Percentiles rank a stretch among this genome's conserved stretches.
phyloP scores from a whole-genome alignment of 1,284 basidiomycete genomes.

The Waitea zeae region DNA sequence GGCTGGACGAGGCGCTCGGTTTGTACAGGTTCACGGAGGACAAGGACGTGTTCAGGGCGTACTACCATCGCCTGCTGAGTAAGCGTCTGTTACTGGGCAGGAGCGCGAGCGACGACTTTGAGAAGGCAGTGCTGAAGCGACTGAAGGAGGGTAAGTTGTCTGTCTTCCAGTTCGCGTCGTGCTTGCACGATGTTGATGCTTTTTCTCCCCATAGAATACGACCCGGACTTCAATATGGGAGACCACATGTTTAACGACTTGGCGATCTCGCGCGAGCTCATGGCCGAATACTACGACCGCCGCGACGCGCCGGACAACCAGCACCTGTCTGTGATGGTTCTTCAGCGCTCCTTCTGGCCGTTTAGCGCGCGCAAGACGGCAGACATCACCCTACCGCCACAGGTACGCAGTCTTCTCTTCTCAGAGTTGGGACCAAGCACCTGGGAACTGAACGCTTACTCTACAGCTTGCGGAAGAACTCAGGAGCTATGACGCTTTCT shows the following conservation, averaged over 20 bases:
- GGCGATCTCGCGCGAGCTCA: constrained; percentile 50
- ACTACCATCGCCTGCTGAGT: constrained; percentile 82
- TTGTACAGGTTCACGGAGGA: constrained; percentile 84
- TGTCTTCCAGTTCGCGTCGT: neutral
- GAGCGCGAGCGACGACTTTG: constrained; percentile 85
- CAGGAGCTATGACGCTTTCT: constrained; percentile 44
- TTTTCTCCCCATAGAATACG: constrained; percentile 55
- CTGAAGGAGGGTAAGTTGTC: constrained; percentile 61
- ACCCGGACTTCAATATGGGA: constrained; percentile 76
- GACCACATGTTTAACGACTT: constrained; percentile 87
- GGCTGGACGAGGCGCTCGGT: constrained; percentile 63
- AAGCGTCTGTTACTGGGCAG: constrained; percentile 78
- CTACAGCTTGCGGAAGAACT: constrained; percentile 62
- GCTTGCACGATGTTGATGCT: neutral
- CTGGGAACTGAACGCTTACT: neutral
- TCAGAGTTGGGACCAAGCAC: neutral
- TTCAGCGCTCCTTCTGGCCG: constrained; percentile 66
- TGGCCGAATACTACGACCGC: constrained; percentile 34
- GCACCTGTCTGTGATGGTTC: constrained; percentile 49
- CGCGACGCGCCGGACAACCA: constrained; percentile 14
- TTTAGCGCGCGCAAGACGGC: constrained; percentile 35
- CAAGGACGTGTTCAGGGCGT: constrained; percentile 88
- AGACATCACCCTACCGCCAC: constrained; percentile 30
- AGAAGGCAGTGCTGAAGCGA: constrained; percentile 77
- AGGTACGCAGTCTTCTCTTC: constrained; percentile 18